Base-by-base conservation (phyloP, 1,284 basidiomycete genomes). In the Fomitopsis schrenkii region DNA sequence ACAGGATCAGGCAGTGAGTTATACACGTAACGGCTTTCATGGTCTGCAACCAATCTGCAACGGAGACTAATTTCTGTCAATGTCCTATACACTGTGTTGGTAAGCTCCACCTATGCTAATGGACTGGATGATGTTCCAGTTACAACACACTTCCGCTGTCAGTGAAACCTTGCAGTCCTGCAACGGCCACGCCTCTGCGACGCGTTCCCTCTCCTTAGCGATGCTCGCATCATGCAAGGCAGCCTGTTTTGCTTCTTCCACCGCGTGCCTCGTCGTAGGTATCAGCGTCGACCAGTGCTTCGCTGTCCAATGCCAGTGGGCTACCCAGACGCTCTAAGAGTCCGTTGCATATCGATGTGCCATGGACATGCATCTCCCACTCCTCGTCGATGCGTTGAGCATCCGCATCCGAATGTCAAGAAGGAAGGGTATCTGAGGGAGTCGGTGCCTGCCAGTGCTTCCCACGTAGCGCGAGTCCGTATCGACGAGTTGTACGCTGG, bases 361-460 rank as follows among this genome's bases (percentile, higher is more conserved):
- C 38, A 9, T 30, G 45, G 41, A 10, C 22, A n/a, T 40, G 28
- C 19, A 5, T 19, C 59, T n/a, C 9, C 7, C 44, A 33, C 22
- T 48, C 55, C 14, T 57, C 46, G 40, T 52, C 6, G 40, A 57
- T 60, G n/a, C 19, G 36, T 40, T 22, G 17, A 17, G 41, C 55
- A 19, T 60, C 59, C 36, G n/a, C 53, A 28, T 60, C 59, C 35
- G 53, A 8, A 60, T 60, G 33, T 60, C 53, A 28, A 60, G 53
- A 14, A 53, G 59, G 33, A 60, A 60, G 3, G 59, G 58, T n/a
- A 7, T 50, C 50, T n/a, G 15, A 5, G 42, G 42, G 17, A 22
- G 15, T 59, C 58, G 28, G 53, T 41, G 26, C 46, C 58, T 7
- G 3, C 26, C 48, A 38, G 9, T 26, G 26, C 38, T 15, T 26